Percentiles rank a stretch among this genome's conserved stretches.
These are phyloP conservation scores for Kuraishia cidri DNA, from an alignment of 805 yeast species.

Conservation along the genomic window DNA sequence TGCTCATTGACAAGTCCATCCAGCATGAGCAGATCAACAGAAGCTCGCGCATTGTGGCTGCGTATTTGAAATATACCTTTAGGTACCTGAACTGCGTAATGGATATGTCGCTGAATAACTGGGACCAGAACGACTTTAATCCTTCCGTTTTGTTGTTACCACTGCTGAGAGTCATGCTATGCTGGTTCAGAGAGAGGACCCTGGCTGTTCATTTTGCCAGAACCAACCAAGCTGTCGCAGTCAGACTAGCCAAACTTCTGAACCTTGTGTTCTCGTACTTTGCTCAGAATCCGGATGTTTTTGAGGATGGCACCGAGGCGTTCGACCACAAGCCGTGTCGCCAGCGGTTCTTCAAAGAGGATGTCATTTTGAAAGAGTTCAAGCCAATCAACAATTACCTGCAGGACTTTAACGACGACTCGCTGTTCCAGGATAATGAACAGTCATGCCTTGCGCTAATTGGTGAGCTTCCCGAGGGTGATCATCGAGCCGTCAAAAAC, in stretches of 20 bases:
- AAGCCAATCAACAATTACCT: constrained; percentile 42
- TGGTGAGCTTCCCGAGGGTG: constrained; percentile 18
- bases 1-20: constrained; percentile 4
- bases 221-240: constrained; percentile 1
- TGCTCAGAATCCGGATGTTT: neutral
- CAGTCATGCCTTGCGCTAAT: constrained; percentile 18
- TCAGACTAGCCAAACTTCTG: constrained; percentile 1
- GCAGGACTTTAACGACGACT: constrained; percentile 53
- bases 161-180: constrained; percentile 37
- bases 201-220: constrained; percentile 21
- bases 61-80: constrained; percentile 30
- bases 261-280: constrained; percentile 1
- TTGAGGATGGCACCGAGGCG: constrained; percentile 2
- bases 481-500: constrained; percentile 8
- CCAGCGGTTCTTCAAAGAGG: constrained; percentile 52
- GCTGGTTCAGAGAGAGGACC: constrained; percentile 49
- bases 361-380: constrained; percentile 53
- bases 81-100: constrained; percentile 26
- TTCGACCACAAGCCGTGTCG: constrained; percentile 31
- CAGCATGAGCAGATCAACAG: constrained; percentile 10
- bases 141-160: constrained; percentile 21
- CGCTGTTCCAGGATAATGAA: constrained; percentile 25
- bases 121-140: constrained; percentile 11
- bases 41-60: constrained; percentile 13
- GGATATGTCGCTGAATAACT: constrained; percentile 9